Base-by-base conservation (phyloP, 768 basidiomycete species). In the Mycena venus region DNA sequence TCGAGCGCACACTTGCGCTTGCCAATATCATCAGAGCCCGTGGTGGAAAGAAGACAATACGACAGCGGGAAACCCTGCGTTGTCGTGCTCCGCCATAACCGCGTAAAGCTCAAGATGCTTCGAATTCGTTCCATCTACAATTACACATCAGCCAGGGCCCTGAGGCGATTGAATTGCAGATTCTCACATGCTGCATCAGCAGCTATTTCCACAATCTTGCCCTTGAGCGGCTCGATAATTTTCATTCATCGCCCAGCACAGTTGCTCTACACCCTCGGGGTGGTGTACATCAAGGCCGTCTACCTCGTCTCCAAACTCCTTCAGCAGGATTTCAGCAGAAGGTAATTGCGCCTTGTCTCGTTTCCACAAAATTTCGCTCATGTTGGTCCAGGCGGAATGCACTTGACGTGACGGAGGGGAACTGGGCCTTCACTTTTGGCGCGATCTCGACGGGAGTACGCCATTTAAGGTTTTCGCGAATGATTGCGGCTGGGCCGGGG, bases 21-120 rank as follows among this genome's bases (percentile, higher is more conserved):
- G 36, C 76, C 71, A 11, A 64, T 34, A 36, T 77, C 68, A 34
- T 74, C 73, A n/a, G 78, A 63, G 44, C 70, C 59, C 25, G 78
- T 72, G 17, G 78, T 80, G 6, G 78, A 80, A 14, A 78, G 56
- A 27, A 80, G 71, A 49, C 79, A 79, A 55, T 80, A 80, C 31
- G 75, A 58, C 42, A 79, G 29, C 47, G 75, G n/a, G n/a, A n/a
- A n/a, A n/a, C n/a, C n/a, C n/a, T n/a, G n/a, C n/a, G n/a, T n/a
- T n/a, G n/a, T n/a, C n/a, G 66, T 76, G 64, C 59, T 79, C 79
- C 5, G 36, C 77, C 34, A 80, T 58, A n/a, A 80, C 66, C 38
- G 72, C 74, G 62, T 80, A 80, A 8, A 80, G 68, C 68, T 80
- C 78, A 17, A 80, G 79, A 59, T 80, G 76, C 61, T 76, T 77